These are phyloP conservation scores for Phragmites australis DNA, from an alignment of 176 grass and related monocot species.

Conservation along the genomic window DNA sequence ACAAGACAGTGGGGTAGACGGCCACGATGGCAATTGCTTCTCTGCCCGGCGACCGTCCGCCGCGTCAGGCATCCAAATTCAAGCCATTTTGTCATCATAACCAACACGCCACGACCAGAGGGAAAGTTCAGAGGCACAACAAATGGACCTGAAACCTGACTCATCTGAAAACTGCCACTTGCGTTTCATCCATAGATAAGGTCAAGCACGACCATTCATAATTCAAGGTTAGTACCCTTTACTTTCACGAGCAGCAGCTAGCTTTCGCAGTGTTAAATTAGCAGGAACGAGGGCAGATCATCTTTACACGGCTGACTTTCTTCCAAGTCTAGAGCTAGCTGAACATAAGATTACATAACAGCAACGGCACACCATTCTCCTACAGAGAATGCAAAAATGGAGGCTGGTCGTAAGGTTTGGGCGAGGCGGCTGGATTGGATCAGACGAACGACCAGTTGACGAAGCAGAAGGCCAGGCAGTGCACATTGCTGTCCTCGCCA, in stretches of 20 bases:
- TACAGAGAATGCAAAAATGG: conserved; percentile 46
- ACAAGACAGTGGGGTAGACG: no score
- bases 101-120: no score
- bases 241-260: background rate
- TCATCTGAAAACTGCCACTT: background rate
- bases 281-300: conserved; percentile 13
- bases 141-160: background rate
- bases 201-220: background rate
- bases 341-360: conserved; percentile 23
- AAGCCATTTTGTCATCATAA: no score
- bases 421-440: background rate
- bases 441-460: conserved; percentile 93
- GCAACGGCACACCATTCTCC: background rate
- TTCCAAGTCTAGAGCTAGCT: conserved; percentile 16
- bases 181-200: conserved; percentile 5
- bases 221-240: conserved; percentile 5
- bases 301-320: conserved; percentile 1
- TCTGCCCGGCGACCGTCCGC: no score
- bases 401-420: background rate
- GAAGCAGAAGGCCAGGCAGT: conserved; percentile 91
- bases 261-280: conserved; percentile 25
- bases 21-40: no score
- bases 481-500: conserved; percentile 61
- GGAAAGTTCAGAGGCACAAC: background rate
- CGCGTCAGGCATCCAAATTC: no score